phyloP scores from a whole-genome alignment of 1,284 basidiomycete species.

The Erythrobasidium hasegawianum region DNA sequence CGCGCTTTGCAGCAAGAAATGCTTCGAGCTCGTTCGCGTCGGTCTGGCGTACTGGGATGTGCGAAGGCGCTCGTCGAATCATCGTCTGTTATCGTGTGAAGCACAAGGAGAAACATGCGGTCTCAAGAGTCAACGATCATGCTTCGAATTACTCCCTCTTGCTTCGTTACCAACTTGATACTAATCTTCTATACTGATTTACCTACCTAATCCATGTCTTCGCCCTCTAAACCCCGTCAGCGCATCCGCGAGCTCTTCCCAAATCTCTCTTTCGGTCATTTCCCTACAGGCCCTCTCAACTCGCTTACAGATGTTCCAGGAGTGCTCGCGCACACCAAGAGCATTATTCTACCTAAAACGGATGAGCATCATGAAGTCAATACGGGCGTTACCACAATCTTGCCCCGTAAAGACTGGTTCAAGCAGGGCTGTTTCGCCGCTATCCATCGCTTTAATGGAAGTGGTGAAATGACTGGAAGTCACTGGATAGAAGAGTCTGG shows the following conservation, averaged over 20 bases:
- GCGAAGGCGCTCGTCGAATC: conserved; percentile 23
- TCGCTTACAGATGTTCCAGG: conserved; percentile 30
- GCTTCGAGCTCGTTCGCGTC: conserved; percentile 23
- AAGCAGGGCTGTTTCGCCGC: conserved; percentile 37
- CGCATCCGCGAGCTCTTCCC: conserved; percentile 29
- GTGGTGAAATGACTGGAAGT: conserved; percentile 41
- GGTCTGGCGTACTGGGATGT: conserved; percentile 19
- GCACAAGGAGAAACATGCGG: conserved; percentile 2
- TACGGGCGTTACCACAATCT: conserved; percentile 40
- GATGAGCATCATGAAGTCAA: conserved; percentile 24
- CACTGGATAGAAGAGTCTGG: conserved; percentile 33
- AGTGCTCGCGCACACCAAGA: conserved; percentile 23
- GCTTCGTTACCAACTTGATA: background rate
- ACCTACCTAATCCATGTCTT: background rate
- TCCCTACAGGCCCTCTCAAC: conserved; percentile 25
- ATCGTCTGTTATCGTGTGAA: background rate
- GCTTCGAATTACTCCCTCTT: too few species aligned
- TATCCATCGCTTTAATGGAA: conserved; percentile 39
- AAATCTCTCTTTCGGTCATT: conserved; percentile 29
- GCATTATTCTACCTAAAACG: conserved; percentile 13
- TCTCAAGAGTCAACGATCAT: background rate
- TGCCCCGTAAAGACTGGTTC: conserved; percentile 39
- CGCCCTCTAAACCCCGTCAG: background rate
- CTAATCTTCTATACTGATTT: background rate
- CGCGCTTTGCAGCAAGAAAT: conserved; percentile 18